These are phyloP conservation scores for Lachnum nothofagi DNA, from an alignment of 2,329 filamentous ascomycete species.

Conservation along the genomic window DNA sequence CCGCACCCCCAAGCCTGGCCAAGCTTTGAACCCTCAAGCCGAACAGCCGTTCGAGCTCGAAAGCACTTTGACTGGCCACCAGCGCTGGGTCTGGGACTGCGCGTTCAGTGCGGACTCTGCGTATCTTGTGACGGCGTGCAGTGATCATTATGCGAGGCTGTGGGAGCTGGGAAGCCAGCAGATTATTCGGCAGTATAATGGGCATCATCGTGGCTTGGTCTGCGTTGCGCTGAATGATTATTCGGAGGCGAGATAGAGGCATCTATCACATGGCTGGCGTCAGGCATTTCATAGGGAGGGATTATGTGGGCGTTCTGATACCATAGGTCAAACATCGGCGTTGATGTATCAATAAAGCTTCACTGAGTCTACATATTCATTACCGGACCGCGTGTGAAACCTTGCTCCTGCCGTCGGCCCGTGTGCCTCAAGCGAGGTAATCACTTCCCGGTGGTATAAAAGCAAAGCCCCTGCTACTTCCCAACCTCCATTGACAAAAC, in stretches of 20 bases:
- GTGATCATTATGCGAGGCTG: slow-evolving; percentile 66
- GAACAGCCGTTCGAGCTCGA: slow-evolving; percentile 56
- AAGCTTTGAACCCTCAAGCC: slow-evolving; percentile 34
- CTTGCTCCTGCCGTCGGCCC: too few species aligned
- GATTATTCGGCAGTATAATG: slow-evolving; percentile 71
- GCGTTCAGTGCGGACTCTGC: slow-evolving; percentile 70
- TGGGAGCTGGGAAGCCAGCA: slow-evolving; percentile 67
- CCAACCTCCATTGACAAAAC: too few species aligned
- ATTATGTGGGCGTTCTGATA: too few species aligned
- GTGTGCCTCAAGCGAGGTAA: too few species aligned
- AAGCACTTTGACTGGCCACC: slow-evolving; percentile 65
- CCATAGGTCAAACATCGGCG: too few species aligned
- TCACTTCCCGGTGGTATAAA: too few species aligned
- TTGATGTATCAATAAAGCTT: too few species aligned
- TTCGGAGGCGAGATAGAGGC: slow-evolving; percentile 25
- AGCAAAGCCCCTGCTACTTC: too few species aligned
- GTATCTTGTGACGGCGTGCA: slow-evolving; percentile 69
- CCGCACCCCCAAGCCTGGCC: slow-evolving; percentile 26
- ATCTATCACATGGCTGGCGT: too few species aligned
- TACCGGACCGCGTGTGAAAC: too few species aligned
- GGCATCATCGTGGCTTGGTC: slow-evolving; percentile 63
- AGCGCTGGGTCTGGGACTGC: slow-evolving; percentile 76
- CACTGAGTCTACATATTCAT: too few species aligned
- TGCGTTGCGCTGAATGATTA: slow-evolving; percentile 69
- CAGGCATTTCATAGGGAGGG: too few species aligned